A percentile compares a stretch with the other conserved stretches of the same genome.
Evolutionary conservation across 1,139 yeast species (phyloP).

Genomic region (Saccharomyces hybrid): DNA sequence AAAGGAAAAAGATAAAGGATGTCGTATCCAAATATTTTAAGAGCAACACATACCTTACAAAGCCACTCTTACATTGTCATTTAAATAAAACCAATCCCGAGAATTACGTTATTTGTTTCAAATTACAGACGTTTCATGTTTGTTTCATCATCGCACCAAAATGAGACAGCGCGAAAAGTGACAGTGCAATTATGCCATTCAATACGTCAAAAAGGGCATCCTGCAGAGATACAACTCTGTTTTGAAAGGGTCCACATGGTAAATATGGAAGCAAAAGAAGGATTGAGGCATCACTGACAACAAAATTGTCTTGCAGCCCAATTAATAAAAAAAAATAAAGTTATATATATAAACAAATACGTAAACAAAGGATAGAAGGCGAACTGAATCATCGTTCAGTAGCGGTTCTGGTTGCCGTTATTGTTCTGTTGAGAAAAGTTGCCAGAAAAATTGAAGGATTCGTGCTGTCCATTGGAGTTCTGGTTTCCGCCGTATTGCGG

Average conservation of each 20-base stretch:
- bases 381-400: not conserved
- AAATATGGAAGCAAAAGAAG: not conserved
- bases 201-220: not conserved
- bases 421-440: conserved; percentile 1
- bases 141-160: not conserved
- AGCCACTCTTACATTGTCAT: not conserved
- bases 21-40: not conserved
- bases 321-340: not conserved
- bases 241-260: not conserved
- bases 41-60: not conserved
- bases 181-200: not conserved
- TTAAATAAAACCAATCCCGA: not conserved
- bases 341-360: not conserved
- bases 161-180: not conserved
- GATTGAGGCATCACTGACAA: not conserved
- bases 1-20: not conserved
- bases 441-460: conserved; percentile 3
- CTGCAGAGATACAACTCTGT: not conserved
- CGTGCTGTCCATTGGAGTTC: not conserved
- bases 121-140: not conserved
- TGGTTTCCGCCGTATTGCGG: conserved; percentile 2
- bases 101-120: not conserved
- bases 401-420: not conserved
- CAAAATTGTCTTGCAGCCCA: not conserved
- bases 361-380: not conserved